Base-by-base conservation (phyloP, 306 rosid species). In the Acacia confusa region DNA sequence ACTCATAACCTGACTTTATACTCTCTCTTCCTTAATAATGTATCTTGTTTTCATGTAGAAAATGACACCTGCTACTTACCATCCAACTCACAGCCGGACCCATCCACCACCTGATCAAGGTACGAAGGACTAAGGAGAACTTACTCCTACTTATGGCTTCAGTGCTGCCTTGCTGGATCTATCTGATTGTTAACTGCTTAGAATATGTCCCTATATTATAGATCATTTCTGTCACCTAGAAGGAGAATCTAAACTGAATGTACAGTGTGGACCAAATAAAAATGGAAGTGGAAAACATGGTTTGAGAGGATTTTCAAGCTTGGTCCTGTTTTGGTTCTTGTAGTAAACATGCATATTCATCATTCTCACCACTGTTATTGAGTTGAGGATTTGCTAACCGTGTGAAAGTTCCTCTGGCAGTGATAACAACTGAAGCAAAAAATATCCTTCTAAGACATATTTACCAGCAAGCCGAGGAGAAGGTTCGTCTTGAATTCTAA, bases 31-130 rank as follows among this genome's bases (percentile, higher is more conserved):
- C 58, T 28, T 53, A 76, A 83, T 32, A 75, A 47, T 14, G 45
- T 58, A 57, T 67, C 55, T 70, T 84, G 22, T 72, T 79, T 64
- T 63, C 78, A 41, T 83, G 87, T 80, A 95, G 97, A 91, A 91
- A 82, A 86, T 85, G 91, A 75, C 87, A 2, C 97, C 95, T 7
- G 79, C 89, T 58, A 91, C 97, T 85, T 93, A 95, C 88, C 92
- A 90, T 80, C 92, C 97, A 47, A 95, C 97, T 57, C 97, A 95
- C 85, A 83, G 40, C 88, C 82, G 88, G 83, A 87, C 95, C 19
- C 85, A 88, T 89, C 97, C 97, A 7, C 95, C 97, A 38, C 91
- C 97, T 44, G 95, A 95, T 90, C 99, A 95, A 89, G 97, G 97
- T 93, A 89, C 65, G 50, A 36, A 48, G 66, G 38, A 63, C 50